phyloP scores from a whole-genome alignment of 2,329 filamentous ascomycete species.

The Stagonosporopsis cucurbitacearum region DNA sequence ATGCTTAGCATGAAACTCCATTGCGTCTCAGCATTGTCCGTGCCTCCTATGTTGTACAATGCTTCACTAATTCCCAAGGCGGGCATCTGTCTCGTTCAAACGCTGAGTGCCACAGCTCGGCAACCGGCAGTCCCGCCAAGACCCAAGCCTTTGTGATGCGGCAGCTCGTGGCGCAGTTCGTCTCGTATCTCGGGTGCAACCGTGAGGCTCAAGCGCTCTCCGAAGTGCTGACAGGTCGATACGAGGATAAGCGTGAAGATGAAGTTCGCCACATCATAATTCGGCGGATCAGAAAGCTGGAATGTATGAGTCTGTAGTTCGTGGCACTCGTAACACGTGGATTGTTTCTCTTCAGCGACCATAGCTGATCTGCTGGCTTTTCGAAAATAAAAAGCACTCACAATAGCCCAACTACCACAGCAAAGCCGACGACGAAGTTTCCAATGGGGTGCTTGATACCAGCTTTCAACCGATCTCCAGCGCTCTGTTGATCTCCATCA shows the following conservation, averaged over 20 bases:
- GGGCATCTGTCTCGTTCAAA: not conserved
- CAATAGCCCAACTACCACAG: conserved; percentile 28
- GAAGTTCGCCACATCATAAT: conserved; percentile 30
- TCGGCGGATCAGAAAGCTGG: conserved; percentile 31
- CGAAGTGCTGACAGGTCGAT: conserved; percentile 27
- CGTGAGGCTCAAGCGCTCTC: conserved; percentile 23
- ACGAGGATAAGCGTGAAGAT: conserved; percentile 21
- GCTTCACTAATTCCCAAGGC: too few species aligned
- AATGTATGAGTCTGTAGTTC: conserved; percentile 26
- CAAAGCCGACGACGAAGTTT: conserved; percentile 30
- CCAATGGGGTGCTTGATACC: conserved; percentile 33
- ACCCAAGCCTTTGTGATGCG: not conserved
- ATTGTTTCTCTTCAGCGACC: conserved; percentile 15
- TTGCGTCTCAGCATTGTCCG: not conserved
- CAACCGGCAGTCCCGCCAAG: conserved; percentile 11
- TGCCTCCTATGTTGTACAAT: not conserved
- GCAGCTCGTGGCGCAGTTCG: conserved; percentile 1
- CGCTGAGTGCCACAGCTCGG: conserved; percentile 1
- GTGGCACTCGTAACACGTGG: not conserved
- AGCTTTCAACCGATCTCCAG: conserved; percentile 26
- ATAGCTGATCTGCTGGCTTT: conserved; percentile 21
- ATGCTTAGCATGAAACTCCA: not conserved
- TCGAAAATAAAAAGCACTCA: conserved; percentile 22
- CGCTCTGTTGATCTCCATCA: conserved; percentile 21
- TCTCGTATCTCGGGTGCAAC: not conserved